Base-by-base conservation (phyloP, 2,329 filamentous ascomycete species). In the Hirsutella thompsonii region DNA sequence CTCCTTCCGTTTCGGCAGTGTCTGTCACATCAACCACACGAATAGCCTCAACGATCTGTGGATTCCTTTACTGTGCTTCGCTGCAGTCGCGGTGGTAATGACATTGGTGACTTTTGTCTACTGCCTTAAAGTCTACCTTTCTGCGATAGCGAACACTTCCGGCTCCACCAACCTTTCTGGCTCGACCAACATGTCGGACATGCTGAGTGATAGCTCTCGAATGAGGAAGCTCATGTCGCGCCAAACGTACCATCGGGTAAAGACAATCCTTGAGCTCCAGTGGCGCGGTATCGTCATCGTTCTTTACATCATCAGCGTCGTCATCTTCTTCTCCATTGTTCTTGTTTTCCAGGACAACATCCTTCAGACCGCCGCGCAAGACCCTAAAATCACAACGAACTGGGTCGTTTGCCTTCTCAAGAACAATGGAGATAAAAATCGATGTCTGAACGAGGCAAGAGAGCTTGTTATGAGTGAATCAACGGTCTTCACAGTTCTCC, bases 241-340 rank as follows among this genome's bases (percentile, higher is more conserved):
- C 41, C 88, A 93, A 54, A 86, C 93, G 2, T 94, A 93, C 57
- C 80, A 84, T 47, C 79, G 92, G 51, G 76, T 96, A 30, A 79
- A 80, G 48, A 81, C 88, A 49, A 88, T 96, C 18, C 74, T 98
- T 30, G 79, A 84, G 56, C 75, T 96, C 3, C 92, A 98, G 61
- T 98, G 92, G 92, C 77, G 90, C 51, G 90, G 89, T 35, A 90
- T 95, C 45, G 76, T 79, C 35, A 85, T 96, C 45, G 88, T 95
- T 13, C 68, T 93, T 40, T 82, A 94, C 56, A 94, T 96, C 51
- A 75, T 95, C 43, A 75, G 78, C 45, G 89, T 96, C 57, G 87
- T 96, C 46, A 79, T 95, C 53, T 94, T 94, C 70, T 95, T 96
- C 62, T 82, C 89, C 2, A 70, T 94, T 36, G 74, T 94, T 41